Conservation (phyloP, 441 rosid genomes). For the Adansonia grandidieri region DNA sequence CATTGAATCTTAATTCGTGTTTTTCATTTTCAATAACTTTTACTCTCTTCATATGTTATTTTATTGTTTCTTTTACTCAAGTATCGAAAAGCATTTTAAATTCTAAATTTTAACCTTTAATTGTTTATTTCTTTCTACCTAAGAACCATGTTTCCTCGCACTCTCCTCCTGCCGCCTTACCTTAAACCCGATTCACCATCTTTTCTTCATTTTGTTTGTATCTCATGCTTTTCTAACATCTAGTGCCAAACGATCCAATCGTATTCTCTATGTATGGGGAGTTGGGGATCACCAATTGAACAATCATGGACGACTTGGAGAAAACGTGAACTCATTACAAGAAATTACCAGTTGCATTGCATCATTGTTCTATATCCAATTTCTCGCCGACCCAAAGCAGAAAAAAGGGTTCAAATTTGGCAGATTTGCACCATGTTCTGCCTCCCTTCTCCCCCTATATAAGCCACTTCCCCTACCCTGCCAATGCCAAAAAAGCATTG, state of each 20-base stretch:
- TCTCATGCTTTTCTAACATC: neutral
- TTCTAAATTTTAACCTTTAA: no score
- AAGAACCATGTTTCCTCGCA: no score
- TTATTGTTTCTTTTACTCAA: no score
- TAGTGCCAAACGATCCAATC: neutral
- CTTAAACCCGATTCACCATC: no score
- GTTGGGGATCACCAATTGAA: neutral
- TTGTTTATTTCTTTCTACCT: no score
- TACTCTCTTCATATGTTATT: no score
- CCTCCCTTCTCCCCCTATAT: slow-evolving; percentile 1
- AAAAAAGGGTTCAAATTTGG: slow-evolving; percentile 27
- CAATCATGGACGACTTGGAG: neutral
- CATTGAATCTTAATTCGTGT: no score
- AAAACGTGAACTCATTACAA: neutral
- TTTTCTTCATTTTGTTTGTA: no score
- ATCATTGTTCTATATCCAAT: neutral
- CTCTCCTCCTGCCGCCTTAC: no score
- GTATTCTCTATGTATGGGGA: neutral
- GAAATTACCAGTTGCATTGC: neutral
- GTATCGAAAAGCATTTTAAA: no score
- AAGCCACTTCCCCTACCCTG: neutral
- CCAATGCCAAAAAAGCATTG: neutral
- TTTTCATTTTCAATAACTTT: no score
- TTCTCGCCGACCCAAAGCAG: slow-evolving; percentile 23
- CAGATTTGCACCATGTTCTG: slow-evolving; percentile 21